Evolutionary conservation across 1,284 basidiomycete genomes (phyloP).

Genomic region (Heterobasidion irregulare): DNA sequence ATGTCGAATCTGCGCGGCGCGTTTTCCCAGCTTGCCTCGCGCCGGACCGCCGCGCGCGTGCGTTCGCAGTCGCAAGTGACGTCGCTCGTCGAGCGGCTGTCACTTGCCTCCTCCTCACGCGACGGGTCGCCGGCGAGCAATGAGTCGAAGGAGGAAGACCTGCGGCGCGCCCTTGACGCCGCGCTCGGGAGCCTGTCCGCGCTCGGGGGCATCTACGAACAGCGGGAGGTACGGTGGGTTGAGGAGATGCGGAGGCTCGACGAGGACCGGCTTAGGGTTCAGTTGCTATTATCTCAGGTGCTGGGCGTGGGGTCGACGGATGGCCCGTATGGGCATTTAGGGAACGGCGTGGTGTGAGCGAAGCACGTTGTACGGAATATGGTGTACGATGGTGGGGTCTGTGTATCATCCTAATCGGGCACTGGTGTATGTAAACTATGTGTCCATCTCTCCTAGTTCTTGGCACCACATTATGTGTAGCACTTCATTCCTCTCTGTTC

Average conservation of each 20-base stretch:
- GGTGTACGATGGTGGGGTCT: neutral
- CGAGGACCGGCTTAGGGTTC: slow-evolving; percentile 60
- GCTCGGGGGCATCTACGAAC: slow-evolving; percentile 55
- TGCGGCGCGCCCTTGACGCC: slow-evolving; percentile 54
- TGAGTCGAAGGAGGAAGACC: slow-evolving; percentile 49
- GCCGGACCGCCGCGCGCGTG: slow-evolving; percentile 40
- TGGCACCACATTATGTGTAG: no score
- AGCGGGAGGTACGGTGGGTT: slow-evolving; percentile 56
- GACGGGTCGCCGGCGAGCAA: slow-evolving; percentile 48
- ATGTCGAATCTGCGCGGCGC: slow-evolving; percentile 42
- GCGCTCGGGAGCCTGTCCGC: slow-evolving; percentile 56
- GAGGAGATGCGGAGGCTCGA: slow-evolving; percentile 59
- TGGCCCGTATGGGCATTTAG: neutral
- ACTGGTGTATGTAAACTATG: neutral
- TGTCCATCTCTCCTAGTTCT: no score
- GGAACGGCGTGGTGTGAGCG: neutral
- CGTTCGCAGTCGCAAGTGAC: slow-evolving; percentile 25
- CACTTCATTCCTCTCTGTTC: no score
- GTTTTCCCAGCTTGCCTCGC: slow-evolving; percentile 51
- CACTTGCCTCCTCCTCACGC: slow-evolving; percentile 32
- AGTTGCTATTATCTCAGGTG: slow-evolving; percentile 54
- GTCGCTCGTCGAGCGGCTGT: slow-evolving; percentile 50
- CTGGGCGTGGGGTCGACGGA: slow-evolving; percentile 30
- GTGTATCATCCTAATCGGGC: neutral
- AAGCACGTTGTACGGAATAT: neutral